Evolutionary conservation across 305 asterid genomes (phyloP), one percentile per base, ranked within the genome.

Genomic region (Fraxinus ornus): DNA sequence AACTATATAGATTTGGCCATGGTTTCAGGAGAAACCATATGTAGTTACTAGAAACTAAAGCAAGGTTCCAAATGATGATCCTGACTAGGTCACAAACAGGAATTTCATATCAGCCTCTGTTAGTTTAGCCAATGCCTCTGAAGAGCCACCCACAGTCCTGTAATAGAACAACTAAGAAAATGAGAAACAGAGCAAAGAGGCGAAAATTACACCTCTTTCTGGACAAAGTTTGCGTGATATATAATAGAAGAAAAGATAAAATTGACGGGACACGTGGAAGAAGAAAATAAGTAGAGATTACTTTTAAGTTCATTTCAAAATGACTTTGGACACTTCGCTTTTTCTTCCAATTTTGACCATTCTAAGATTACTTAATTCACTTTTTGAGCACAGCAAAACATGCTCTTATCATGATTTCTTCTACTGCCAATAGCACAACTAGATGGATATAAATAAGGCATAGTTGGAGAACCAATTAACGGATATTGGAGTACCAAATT

Each of bases 101-200:
- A 93, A 95, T 82, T 83, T 92, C 87, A 95, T 41, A 90, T 95
- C 99, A 52, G 91, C 95, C 88, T 91, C 98, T 0, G 97, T 91
- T 15, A 95, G 87, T 83, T 93, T 94, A 24, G 96, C 93, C 26
- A 93, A 79, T 36, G 97, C 97, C 85, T 92, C 97, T 1, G 95
- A 83, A 81, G 90, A 89, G 77, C 98, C 97, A 80, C 98, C 98
- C 8, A 95, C 96, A 76, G 98, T 95, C 91, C 99, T 95, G 90
- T 79, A 86, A 73, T 76, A 82, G 17, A 73, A 75, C 80, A 79
- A 52, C 77, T 78, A 37, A 30, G 35, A 84, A 47, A 49, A 77
- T 57, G 35, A 66, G 74, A 66, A 66, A 66, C 19, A 30, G 33
- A 9, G 73, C 73, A 7, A 64, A 26, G 32, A 64, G 73, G 33